A percentile compares a stretch with the other conserved stretches of the same genome.
These are phyloP conservation scores for Fraxinus paxiana DNA, from an alignment of 305 asterid genomes.

Conservation along the genomic window DNA sequence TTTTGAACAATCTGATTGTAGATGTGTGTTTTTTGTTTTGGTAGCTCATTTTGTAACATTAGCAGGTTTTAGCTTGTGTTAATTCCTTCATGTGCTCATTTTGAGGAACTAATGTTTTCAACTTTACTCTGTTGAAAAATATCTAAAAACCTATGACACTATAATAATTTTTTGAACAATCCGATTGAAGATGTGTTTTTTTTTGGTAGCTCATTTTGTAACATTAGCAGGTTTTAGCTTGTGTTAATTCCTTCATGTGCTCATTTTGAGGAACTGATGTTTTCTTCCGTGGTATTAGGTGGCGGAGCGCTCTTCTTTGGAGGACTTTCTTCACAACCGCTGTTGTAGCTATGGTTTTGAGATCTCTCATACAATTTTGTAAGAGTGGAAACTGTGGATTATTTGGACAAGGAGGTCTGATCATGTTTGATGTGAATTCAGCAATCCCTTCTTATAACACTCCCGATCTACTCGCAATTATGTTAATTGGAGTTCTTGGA, in stretches of 20 bases:
- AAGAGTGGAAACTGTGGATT: conserved; percentile 77
- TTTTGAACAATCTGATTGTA: conserved; percentile 9
- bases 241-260: conserved; percentile 11
- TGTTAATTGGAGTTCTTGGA: conserved; percentile 75
- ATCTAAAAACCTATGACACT: neutral
- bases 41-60: too few species aligned
- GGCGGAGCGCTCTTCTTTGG: conserved; percentile 96
- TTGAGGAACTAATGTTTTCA: neutral
- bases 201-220: conserved; percentile 8
- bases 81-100: too few species aligned
- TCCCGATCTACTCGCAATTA: conserved; percentile 69
- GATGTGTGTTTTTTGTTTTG: neutral
- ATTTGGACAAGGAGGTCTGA: conserved; percentile 87
- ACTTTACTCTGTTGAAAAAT: neutral
- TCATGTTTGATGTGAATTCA: conserved; percentile 67
- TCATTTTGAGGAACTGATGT: conserved; percentile 3
- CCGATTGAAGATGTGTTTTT: neutral
- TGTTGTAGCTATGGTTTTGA: conserved; percentile 79
- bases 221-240: neutral
- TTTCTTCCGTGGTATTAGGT: conserved; percentile 43
- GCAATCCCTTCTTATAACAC: conserved; percentile 51
- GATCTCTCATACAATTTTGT: conserved; percentile 63
- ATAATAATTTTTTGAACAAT: neutral
- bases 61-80: too few species aligned
- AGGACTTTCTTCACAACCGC: conserved; percentile 97